phyloP scores from a whole-genome alignment of 2,329 filamentous ascomycete genomes.

The Exophiala bonariae region DNA sequence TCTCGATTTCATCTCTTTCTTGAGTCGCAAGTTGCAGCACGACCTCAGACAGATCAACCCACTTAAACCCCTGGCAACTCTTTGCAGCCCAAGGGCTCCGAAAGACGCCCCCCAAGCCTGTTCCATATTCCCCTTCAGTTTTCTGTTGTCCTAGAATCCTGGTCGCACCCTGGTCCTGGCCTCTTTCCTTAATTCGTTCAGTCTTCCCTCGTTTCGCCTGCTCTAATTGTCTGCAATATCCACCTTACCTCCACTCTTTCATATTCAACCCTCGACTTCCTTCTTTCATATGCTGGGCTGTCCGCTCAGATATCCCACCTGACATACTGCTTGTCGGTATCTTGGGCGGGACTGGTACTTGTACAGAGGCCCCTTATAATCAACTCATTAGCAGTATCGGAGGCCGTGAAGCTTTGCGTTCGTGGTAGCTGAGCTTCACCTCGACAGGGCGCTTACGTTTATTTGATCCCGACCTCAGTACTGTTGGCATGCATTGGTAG shows the following conservation, averaged over 20 bases:
- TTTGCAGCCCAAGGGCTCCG: conserved; percentile 17
- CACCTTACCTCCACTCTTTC: not conserved
- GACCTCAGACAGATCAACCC: not conserved
- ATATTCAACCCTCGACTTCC: conserved; percentile 8
- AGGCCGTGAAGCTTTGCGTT: too few relatives aligned
- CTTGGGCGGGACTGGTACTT: conserved; percentile 1
- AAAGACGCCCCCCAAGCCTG: conserved; percentile 16
- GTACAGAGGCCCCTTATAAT: not conserved
- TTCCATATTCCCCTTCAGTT: conserved; percentile 9
- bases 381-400: too few relatives aligned
- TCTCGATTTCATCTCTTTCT: conserved; percentile 11
- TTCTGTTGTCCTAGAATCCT: conserved; percentile 2
- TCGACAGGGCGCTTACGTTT: too few relatives aligned
- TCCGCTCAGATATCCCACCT: conserved; percentile 7
- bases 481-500: not conserved
- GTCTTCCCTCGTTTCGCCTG: not conserved
- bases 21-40: conserved; percentile 7
- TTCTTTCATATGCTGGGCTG: conserved; percentile 23
- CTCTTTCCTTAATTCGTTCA: not conserved
- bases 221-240: too few relatives aligned
- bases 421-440: too few relatives aligned
- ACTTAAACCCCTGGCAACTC: conserved; percentile 9
- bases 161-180: not conserved
- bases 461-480: too few relatives aligned
- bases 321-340: conserved; percentile 8